These are phyloP conservation scores for Stereum hirsutum DNA, from an alignment of 1,284 basidiomycete genomes.

Conservation along the genomic window DNA sequence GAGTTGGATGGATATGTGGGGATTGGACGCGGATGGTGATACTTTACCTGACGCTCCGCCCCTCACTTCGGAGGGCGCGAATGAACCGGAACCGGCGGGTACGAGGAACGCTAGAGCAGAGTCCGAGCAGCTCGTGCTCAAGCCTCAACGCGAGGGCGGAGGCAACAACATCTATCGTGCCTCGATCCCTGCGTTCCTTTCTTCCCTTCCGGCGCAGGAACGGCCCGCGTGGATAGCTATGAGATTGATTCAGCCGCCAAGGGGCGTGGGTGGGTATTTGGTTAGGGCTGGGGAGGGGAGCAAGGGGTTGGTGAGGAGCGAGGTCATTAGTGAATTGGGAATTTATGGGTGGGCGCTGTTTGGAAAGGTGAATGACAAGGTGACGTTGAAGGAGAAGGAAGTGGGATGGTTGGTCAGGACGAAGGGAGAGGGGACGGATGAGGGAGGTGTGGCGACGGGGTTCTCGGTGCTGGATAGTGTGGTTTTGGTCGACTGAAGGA, in stretches of 20 bases:
- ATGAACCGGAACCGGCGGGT: constrained; percentile 13
- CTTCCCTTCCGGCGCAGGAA: constrained; percentile 44
- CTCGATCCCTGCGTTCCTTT: constrained; percentile 75
- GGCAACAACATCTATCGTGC: constrained; percentile 93
- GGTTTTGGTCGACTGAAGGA: constrained; percentile 56
- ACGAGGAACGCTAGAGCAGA: constrained; percentile 40
- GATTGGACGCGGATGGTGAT: constrained; percentile 46
- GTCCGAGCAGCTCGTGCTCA: constrained; percentile 69
- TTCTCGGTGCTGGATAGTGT: constrained; percentile 83
- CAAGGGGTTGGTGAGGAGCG: constrained; percentile 34
- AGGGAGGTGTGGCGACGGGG: constrained; percentile 91
- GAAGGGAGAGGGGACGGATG: constrained; percentile 88
- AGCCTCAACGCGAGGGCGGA: constrained; percentile 95
- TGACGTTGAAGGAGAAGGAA: too few relatives aligned
- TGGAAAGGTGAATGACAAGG: constrained; percentile 23
- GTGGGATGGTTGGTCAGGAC: constrained; percentile 88
- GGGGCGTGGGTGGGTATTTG: constrained; percentile 60
- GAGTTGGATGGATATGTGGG: constrained; percentile 82
- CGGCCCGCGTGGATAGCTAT: constrained; percentile 88
- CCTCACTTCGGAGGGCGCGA: background rate
- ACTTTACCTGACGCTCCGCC: constrained; percentile 13
- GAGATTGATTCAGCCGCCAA: constrained; percentile 80
- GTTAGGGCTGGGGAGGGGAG: constrained; percentile 43
- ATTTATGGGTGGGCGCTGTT: constrained; percentile 89
- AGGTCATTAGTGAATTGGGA: constrained; percentile 88